Conservation (phyloP, 768 basidiomycete species). For the Clitopilus hobsonii region DNA sequence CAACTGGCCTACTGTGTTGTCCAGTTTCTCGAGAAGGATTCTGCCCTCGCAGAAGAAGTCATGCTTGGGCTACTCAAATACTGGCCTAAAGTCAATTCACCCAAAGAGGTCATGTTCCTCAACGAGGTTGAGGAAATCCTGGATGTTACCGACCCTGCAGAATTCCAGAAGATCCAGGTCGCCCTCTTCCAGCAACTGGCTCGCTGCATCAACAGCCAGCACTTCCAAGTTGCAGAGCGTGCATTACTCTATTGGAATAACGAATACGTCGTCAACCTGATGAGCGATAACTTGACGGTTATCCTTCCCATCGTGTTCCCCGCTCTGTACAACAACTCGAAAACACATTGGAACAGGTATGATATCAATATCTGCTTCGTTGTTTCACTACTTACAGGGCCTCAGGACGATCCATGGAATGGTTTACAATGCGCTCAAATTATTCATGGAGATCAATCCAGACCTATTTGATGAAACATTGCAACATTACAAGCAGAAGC, state of each 20-base stretch:
- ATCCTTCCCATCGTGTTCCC: constrained; percentile 97
- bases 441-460: constrained; percentile 99
- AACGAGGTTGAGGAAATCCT: constrained; percentile 99
- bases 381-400: constrained; percentile 3
- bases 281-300: constrained; percentile 89
- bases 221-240: constrained; percentile 98
- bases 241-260: constrained; percentile 99
- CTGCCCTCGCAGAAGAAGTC: constrained; percentile 88
- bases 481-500: constrained; percentile 88
- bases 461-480: constrained; percentile 92
- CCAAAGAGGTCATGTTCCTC: constrained; percentile 99
- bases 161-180: constrained; percentile 95
- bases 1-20: constrained; percentile 99
- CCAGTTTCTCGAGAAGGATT: constrained; percentile 97
- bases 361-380: constrained; percentile 21
- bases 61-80: constrained; percentile 93
- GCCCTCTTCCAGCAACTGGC: constrained; percentile 92
- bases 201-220: constrained; percentile 97
- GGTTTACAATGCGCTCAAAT: constrained; percentile 97
- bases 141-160: constrained; percentile 94
- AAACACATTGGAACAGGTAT: constrained; percentile 97
- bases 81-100: constrained; percentile 99
- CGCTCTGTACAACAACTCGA: constrained; percentile 91
- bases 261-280: constrained; percentile 98
- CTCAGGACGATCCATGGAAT: constrained; percentile 94